Percentiles rank a stretch among this genome's conserved stretches.
Conservation (phyloP, 495 filamentous ascomycete genomes). For the Clohesyomyces aquaticus region DNA sequence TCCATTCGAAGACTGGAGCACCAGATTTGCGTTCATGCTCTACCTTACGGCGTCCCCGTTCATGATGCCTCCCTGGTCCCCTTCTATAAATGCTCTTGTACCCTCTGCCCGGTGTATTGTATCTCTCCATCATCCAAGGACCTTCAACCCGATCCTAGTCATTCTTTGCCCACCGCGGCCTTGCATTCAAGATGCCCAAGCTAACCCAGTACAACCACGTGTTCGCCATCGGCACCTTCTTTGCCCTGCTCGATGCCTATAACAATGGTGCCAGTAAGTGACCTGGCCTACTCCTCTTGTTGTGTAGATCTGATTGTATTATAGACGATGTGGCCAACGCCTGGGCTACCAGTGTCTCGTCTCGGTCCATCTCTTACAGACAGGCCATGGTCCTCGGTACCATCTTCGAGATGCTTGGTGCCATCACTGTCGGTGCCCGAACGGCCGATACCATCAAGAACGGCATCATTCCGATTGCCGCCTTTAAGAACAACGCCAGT, state of each 20-base stretch:
- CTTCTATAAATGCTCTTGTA: too few species aligned
- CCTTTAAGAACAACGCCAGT: slow-evolving; percentile 48
- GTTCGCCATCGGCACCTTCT: slow-evolving; percentile 75
- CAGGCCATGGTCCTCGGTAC: slow-evolving; percentile 43
- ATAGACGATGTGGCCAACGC: slow-evolving; percentile 77
- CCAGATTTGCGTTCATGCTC: too few species aligned
- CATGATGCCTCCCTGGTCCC: too few species aligned
- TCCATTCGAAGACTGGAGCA: too few species aligned
- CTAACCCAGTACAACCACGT: slow-evolving; percentile 66
- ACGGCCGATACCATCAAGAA: slow-evolving; percentile 50
- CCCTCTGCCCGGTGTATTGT: too few species aligned
- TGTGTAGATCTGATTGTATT: neutral
- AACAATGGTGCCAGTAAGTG: slow-evolving; percentile 69
- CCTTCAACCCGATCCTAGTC: too few species aligned
- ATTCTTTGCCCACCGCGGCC: neutral
- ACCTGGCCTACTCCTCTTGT: neutral
- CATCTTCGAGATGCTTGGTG: slow-evolving; percentile 51
- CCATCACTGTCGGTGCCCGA: slow-evolving; percentile 62
- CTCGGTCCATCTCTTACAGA: slow-evolving; percentile 39
- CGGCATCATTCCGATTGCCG: slow-evolving; percentile 52
- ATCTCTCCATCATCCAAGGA: too few species aligned
- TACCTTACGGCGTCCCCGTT: too few species aligned
- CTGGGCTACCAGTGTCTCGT: slow-evolving; percentile 45
- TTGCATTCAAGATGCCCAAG: slow-evolving; percentile 18
- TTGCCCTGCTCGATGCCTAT: slow-evolving; percentile 74